Base-by-base conservation (phyloP, 352 stramenopile species). In the Halophytophthora polymorphica region DNA sequence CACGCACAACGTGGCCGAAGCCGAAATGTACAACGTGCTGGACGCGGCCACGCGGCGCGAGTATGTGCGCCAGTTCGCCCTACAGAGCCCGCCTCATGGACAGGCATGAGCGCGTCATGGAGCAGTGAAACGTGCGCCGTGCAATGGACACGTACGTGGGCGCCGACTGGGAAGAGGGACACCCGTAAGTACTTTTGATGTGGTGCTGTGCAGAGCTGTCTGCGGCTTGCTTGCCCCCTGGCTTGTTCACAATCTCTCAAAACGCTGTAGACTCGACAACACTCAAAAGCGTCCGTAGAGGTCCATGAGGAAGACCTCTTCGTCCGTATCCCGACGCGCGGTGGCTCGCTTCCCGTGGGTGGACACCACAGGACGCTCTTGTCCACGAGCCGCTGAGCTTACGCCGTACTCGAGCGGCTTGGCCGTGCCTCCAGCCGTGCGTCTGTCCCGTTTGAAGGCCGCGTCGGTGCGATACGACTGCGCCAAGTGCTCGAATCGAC, bases 1-100 rank as follows among this genome's bases (percentile, higher is more conserved):
- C 19, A 66, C 73, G 17, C 59, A 71, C 47, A 69, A 85, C 44
- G 49, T 64, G 23, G 48, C 47, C 6, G 73, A 85, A 19, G 73
- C 73, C 38, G 71, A 78, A 53, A 82, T 85, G 73, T 85, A 80
- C 63, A 85, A 83, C 36, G 71, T 85, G 14, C 43, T 85, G 23
- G 73, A 85, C 59, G 53, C 65, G 11, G 66, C 60, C 10, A 74
- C 72, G 25, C 68, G 65, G 18, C 44, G 69, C 5, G 71, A 69
- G 44, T 78, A 61, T 52, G 38, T 85, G 37, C 60, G 52, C 1
- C 58, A 82, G 41, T 85, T 85, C 36, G 54, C 50, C 13, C 42
- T 22, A 3, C 31, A 14, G 19, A 34, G 13, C 42, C 12, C 39
- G 45, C 18, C n/a, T 50, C 18, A 15, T 45, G 42, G 22, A 37